Conservation (phyloP, 768 basidiomycete genomes). For the Pleurotus djamor region DNA sequence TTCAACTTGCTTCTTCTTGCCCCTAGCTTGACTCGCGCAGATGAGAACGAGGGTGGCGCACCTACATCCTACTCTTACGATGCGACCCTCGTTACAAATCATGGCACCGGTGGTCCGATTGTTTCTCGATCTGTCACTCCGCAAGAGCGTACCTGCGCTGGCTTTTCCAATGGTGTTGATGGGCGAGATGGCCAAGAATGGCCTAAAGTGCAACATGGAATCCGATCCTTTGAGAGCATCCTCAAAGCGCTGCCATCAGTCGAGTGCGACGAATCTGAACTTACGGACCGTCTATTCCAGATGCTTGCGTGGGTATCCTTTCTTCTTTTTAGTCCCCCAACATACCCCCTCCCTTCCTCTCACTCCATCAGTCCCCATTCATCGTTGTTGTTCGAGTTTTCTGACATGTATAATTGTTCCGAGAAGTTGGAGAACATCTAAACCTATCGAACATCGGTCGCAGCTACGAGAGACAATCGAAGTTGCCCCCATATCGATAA, state of each 20-base stretch:
- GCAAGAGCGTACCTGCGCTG: conserved; percentile 50
- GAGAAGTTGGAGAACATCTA: conserved; percentile 44
- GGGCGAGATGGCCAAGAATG: conserved; percentile 57
- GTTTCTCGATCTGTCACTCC: conserved; percentile 48
- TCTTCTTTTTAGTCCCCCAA: conserved; percentile 10
- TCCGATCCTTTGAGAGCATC: conserved; percentile 39
- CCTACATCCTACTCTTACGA: conserved; percentile 39
- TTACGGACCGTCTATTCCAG: conserved; percentile 60
- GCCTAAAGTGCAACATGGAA: conserved; percentile 73
- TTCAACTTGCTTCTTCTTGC: conserved; percentile 78
- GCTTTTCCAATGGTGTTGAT: conserved; percentile 77
- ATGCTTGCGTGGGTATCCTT: conserved; percentile 62
- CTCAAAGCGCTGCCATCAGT: conserved; percentile 31
- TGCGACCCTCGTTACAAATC: conserved; percentile 63
- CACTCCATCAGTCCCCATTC: conserved; percentile 8
- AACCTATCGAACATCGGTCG: conserved; percentile 43
- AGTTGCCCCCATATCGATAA: conserved; percentile 48
- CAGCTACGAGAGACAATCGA: conserved; percentile 64
- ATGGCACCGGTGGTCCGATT: conserved; percentile 64
- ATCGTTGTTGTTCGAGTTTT: conserved; percentile 14
- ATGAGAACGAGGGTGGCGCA: conserved; percentile 6
- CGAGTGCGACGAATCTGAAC: conserved; percentile 42
- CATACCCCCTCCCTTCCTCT: too few relatives aligned
- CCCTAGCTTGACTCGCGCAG: conserved; percentile 26
- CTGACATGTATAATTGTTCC: conserved; percentile 25